Evolutionary conservation across 2,329 filamentous ascomycete genomes (phyloP).

Genomic region (Alternaria conjuncta): DNA sequence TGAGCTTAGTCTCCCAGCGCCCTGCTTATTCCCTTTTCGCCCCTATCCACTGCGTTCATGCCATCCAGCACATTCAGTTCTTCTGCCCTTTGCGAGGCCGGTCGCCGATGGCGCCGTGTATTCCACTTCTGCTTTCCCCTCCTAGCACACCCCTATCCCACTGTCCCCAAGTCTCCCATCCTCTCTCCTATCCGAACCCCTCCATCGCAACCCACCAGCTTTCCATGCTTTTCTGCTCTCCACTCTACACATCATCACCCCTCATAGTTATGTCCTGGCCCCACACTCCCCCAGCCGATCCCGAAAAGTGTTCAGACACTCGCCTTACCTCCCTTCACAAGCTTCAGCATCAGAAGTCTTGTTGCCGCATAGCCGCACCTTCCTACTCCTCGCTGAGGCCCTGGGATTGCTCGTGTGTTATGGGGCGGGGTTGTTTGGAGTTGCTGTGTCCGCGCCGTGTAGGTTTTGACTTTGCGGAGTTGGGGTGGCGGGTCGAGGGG

Average conservation of each 20-base stretch:
- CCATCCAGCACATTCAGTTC: background rate
- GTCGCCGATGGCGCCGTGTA: background rate
- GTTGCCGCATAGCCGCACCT: constrained; percentile 7
- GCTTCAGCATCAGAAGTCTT: constrained; percentile 8
- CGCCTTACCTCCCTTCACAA: constrained; percentile 9
- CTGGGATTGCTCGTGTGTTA: constrained; percentile 15
- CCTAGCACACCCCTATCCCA: background rate
- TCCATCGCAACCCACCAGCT: background rate
- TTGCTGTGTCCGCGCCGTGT: constrained; percentile 24
- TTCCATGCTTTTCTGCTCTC: background rate
- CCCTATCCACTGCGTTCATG: background rate
- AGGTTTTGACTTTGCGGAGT: constrained; percentile 9
- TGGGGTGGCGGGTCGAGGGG: constrained; percentile 16
- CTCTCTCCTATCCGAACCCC: background rate
- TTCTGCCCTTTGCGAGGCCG: background rate
- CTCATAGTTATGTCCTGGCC: constrained; percentile 19
- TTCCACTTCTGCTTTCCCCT: background rate
- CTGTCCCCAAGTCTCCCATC: background rate
- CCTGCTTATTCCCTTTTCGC: background rate
- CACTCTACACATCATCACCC: background rate
- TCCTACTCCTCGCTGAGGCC: constrained; percentile 16
- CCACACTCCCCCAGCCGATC: background rate
- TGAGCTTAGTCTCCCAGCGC: background rate
- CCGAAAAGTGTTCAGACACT: constrained; percentile 28
- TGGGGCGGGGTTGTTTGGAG: constrained; percentile 7